Evolutionary conservation across 805 yeast species (phyloP), one percentile per base, ranked within the genome.

Genomic region (Lachancea quebecensis): DNA sequence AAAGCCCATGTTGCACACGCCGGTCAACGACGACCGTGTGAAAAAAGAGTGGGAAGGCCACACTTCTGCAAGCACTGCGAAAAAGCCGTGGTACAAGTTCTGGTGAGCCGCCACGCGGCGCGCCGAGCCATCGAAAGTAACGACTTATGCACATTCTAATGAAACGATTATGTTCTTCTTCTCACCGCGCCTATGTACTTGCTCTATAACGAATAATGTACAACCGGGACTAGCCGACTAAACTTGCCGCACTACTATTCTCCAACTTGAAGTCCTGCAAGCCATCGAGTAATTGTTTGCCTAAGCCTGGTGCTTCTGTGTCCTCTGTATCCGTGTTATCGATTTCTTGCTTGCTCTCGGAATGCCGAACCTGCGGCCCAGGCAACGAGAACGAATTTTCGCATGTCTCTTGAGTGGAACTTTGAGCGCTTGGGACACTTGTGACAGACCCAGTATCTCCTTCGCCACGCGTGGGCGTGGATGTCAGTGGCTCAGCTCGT

Each of bases 301-400:
- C 31, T 36, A 52, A 34, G 16, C 47, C 46, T 21, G 49, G 43
- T 12, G 35, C 44, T 10, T 52, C 50, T 29, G 29, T 32, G 27
- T 36, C 49, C 4, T 41, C 51, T 5, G 33, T 43, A 12, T 46
- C 45, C 4, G 36, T 35, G 9, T 18, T 34, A 7, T 43, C 30
- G n/a, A 3, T 27, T 15, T 38, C 30, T 17, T 14, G 14, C 7
- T 6, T 18, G 8, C 15, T 7, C n/a, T 31, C 33, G 3, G 32
- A 9, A n/a, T 31, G 29, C 17, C 28, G 43, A 14, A 37, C 33
- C 30, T 33, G 17, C 42, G 61, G 74, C 51, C 53, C 58, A 35
- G 81, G 81, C 41, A 77, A 53, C 1, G 80, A 74, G 54, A 77
- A 76, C 1, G 81, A 75, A 51, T 74, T 77, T 48, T 76, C 78